A percentile compares a stretch with the other conserved stretches of the same genome.
phyloP scores from a whole-genome alignment of 306 rosid genomes.

The Acmispon strigosus region DNA sequence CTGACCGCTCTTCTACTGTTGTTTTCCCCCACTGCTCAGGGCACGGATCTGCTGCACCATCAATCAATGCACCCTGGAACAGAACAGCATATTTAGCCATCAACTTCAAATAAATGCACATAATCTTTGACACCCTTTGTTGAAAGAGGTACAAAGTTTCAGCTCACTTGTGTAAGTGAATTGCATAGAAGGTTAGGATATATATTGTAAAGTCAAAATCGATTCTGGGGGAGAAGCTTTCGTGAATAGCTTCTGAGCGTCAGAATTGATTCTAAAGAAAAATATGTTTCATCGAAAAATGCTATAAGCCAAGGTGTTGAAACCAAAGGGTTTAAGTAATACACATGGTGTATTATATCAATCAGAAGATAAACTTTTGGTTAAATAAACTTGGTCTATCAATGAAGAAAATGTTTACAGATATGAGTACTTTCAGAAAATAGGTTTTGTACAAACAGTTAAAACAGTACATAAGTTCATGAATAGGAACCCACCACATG shows the following conservation, averaged over 20 bases:
- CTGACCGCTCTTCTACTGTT: neutral
- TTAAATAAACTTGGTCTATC: neutral
- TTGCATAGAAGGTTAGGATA: neutral
- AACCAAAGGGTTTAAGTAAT: neutral
- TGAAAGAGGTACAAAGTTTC: neutral
- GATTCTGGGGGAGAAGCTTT: no score
- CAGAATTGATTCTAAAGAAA: no score
- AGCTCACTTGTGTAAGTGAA: neutral
- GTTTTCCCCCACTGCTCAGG: slow-evolving; percentile 99
- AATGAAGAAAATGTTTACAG: neutral
- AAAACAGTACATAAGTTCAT: neutral
- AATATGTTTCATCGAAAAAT: no score
- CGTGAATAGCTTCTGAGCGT: no score
- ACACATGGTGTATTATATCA: neutral
- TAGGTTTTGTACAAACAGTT: neutral
- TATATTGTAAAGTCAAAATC: no score
- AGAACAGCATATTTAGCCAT: slow-evolving; percentile 9
- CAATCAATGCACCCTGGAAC: slow-evolving; percentile 73
- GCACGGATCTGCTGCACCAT: slow-evolving; percentile 97
- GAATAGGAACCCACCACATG: slow-evolving; percentile 62
- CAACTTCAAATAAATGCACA: neutral
- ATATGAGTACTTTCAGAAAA: neutral
- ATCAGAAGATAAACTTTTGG: neutral
- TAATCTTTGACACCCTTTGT: neutral
- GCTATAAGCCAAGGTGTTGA: neutral